Base-by-base conservation (phyloP, 805 yeast genomes). In the Jamesozyma piceae region DNA sequence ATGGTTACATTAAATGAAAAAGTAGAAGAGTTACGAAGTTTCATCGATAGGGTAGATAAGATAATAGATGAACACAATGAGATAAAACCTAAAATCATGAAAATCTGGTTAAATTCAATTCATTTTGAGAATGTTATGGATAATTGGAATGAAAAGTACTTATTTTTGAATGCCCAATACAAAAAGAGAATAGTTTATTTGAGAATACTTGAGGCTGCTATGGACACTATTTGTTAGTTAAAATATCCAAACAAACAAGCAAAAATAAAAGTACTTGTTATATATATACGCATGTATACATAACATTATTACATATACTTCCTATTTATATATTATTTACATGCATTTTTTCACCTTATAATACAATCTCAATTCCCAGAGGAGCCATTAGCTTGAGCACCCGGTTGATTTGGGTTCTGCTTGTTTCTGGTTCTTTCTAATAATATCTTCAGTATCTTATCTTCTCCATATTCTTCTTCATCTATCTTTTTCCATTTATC, bases 391-490 rank as follows among this genome's bases (percentile, higher is more conserved):
- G n/a, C n/a, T n/a, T n/a, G n/a, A n/a, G n/a, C n/a, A n/a, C n/a
- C n/a, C n/a, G n/a, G n/a, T n/a, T n/a, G n/a, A n/a, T n/a, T n/a
- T n/a, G n/a, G n/a, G n/a, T n/a, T n/a, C n/a, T n/a, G 18, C 18
- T 31, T 31, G 18, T 15, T 31, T 15, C 26, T 41, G 19, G 39
- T 33, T 33, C 70, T 68, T 55, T 79, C 81, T 35, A 82, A 51
- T 15, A 84, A 74, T 52, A 78, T 77, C 65, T 75, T 77, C 55
- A 86, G 69, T 47, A 82, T 77, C 10, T 74, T 75, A 51, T 80
- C 79, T 54, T 83, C 83, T 10, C 95, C 95, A 57, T 75, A 84
- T 52, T 76, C 78, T 53, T 85, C 95, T 55, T 86, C 95, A 47
- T 78, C 81, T 43, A 73, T 64, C 50, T 73, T 61, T 55, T 77